Evolutionary conservation across 768 basidiomycete genomes (phyloP), one percentile per base, ranked within the genome.

Genomic region (Collybiopsis confluens): DNA sequence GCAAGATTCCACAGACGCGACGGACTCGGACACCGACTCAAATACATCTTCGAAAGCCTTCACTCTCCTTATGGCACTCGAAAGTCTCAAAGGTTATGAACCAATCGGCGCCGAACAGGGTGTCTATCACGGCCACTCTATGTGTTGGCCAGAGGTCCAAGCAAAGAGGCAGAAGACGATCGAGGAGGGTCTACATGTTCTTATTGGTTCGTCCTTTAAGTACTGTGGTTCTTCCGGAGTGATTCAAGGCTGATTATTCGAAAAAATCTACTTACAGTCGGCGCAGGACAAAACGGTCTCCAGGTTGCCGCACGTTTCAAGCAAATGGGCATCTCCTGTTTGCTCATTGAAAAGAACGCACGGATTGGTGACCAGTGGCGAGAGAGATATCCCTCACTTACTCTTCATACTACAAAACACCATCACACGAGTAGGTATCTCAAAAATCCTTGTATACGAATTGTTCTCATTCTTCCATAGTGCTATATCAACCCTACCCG

Each of bases 311-410:
- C 73, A 9, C 64, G 73, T 2, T 64, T 91, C 52, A 83, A 83
- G 60, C 72, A 71, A 38, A 68, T 88, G 23, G 81, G 77, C 18
- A 66, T 90, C 11, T 60, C 70, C 1, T 69, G 76, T 1, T 67
- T 92, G 9, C 65, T 88, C 13, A 68, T 88, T 26, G 88, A 90
- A 59, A 72, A 70, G 58, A 78, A 82, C 49, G 44, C 68, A 5
- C 67, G 78, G 2, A 62, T 85, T 1, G 85, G 85, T 0, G 82
- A 86, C 58, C 78, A 75, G 58, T 85, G 83, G 85, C 69, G 82
- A 54, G 72, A 78, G 44, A 73, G 86, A 11, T 86, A 87, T 61
- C 77, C 80, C 21, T 69, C 76, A 0, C 62, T 86, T 4, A 82
- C 76, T 36, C 65, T 88, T 23, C 83, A 83, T 52, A 52, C 55